A percentile compares a stretch with the other conserved stretches of the same genome.
Conservation (phyloP, 2,329 filamentous ascomycete species). For the Harringtonia lauricola region DNA sequence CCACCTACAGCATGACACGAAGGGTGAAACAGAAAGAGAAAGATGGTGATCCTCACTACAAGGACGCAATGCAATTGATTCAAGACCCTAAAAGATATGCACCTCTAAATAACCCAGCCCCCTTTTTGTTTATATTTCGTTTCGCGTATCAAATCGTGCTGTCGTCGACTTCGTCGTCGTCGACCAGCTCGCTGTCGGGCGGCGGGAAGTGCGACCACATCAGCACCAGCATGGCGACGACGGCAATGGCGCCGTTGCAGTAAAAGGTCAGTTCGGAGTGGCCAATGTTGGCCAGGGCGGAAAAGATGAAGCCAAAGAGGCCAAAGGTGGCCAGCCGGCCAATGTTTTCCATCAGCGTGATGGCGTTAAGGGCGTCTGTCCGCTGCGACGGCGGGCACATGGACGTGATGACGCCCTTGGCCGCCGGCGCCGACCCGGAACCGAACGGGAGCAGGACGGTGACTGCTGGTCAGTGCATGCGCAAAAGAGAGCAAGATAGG, state of each 20-base stretch:
- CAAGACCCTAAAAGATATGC: too few relatives aligned
- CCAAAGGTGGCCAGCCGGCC: conserved; percentile 52
- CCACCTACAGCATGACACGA: too few relatives aligned
- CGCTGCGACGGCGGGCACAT: conserved; percentile 54
- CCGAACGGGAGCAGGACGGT: conserved; percentile 56
- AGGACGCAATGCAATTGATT: too few relatives aligned
- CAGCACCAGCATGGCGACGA: conserved; percentile 30
- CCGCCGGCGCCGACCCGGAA: conserved; percentile 56
- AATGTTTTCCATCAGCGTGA: conserved; percentile 60
- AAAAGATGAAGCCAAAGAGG: conserved; percentile 57
- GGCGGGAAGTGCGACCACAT: conserved; percentile 32
- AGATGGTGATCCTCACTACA: too few relatives aligned
- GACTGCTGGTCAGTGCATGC: conserved; percentile 22
- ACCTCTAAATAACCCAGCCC: too few relatives aligned
- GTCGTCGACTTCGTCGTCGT: conserved; percentile 2
- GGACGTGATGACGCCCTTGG: conserved; percentile 62
- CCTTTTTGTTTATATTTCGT: neutral
- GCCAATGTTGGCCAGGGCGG: conserved; percentile 48
- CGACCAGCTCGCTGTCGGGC: conserved; percentile 22
- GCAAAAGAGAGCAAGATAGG: neutral
- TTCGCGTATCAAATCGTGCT: neutral
- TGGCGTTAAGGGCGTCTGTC: conserved; percentile 55
- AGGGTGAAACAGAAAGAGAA: too few relatives aligned
- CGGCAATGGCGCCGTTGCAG: conserved; percentile 50
- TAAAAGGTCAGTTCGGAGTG: conserved; percentile 53